phyloP scores from a whole-genome alignment of 306 rosid species.

The Cucurbita argyrosperma region DNA sequence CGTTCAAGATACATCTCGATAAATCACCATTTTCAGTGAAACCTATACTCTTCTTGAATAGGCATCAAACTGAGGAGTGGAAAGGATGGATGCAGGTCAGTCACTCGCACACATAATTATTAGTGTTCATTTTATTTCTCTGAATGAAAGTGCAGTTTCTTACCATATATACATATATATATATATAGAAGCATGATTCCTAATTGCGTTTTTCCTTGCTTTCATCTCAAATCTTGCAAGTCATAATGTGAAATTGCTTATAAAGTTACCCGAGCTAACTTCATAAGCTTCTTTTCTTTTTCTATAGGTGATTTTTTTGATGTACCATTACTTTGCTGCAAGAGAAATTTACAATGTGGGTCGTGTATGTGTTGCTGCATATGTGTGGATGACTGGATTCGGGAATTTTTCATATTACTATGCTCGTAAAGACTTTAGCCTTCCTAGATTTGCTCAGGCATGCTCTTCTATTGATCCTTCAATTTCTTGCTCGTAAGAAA shows the following conservation, averaged over 20 bases:
- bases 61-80: conserved; percentile 99
- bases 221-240: not conserved
- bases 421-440: conserved; percentile 85
- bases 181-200: not conserved
- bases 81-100: conserved; percentile 99
- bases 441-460: conserved; percentile 84
- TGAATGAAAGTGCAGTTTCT: not conserved
- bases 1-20: conserved; percentile 69
- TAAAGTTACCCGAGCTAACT: not conserved
- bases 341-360: conserved; percentile 74
- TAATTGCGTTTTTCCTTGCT: not conserved
- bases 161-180: no score
- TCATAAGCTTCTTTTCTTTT: not conserved
- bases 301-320: conserved; percentile 64
- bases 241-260: not conserved
- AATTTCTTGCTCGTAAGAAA: not conserved
- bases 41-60: conserved; percentile 70
- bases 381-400: conserved; percentile 99
- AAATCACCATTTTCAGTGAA: conserved; percentile 81
- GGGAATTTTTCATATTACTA: conserved; percentile 94
- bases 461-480: conserved; percentile 6
- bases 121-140: not conserved
- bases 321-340: conserved; percentile 94
- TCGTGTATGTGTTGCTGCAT: conserved; percentile 74
- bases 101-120: conserved; percentile 6